A percentile compares a stretch with the other conserved stretches of the same genome.
Evolutionary conservation across 257 asterid species (phyloP).

Genomic region (Parsonsia alboflavescens): DNA sequence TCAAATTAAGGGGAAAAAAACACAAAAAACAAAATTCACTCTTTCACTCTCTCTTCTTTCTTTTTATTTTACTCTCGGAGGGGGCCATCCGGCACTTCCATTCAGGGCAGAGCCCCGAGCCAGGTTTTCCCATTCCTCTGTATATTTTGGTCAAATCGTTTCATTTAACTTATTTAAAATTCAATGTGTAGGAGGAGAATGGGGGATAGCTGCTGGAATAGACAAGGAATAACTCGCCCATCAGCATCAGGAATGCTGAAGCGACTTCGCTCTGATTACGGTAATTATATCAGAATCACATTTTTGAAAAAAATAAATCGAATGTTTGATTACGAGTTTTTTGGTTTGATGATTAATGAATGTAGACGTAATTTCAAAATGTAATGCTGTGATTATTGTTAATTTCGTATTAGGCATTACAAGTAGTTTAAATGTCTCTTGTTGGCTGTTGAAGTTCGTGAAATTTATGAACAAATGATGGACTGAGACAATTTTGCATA

Average conservation of each 20-base stretch:
- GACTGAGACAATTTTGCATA: background rate
- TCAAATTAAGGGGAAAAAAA: too few relatives aligned
- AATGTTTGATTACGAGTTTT: background rate
- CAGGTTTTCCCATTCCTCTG: too few relatives aligned
- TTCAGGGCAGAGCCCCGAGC: too few relatives aligned
- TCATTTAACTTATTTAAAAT: background rate
- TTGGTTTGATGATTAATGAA: background rate
- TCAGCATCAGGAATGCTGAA: conserved; percentile 33
- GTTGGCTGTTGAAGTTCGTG: background rate
- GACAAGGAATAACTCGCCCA: conserved; percentile 25
- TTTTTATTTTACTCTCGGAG: too few relatives aligned
- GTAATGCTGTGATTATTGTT: background rate
- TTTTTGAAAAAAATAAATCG: background rate
- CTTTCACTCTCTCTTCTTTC: too few relatives aligned
- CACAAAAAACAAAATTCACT: too few relatives aligned
- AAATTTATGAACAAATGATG: background rate
- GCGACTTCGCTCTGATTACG: conserved; percentile 43
- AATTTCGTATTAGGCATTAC: background rate
- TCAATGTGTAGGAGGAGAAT: conserved; percentile 21
- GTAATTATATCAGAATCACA: conserved; percentile 10
- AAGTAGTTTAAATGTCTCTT: background rate
- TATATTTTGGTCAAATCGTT: background rate
- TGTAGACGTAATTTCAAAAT: background rate
- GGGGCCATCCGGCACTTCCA: too few relatives aligned
- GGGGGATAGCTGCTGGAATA: conserved; percentile 47